phyloP scores from a whole-genome alignment of 768 basidiomycete genomes.

The Suillus sp. region DNA sequence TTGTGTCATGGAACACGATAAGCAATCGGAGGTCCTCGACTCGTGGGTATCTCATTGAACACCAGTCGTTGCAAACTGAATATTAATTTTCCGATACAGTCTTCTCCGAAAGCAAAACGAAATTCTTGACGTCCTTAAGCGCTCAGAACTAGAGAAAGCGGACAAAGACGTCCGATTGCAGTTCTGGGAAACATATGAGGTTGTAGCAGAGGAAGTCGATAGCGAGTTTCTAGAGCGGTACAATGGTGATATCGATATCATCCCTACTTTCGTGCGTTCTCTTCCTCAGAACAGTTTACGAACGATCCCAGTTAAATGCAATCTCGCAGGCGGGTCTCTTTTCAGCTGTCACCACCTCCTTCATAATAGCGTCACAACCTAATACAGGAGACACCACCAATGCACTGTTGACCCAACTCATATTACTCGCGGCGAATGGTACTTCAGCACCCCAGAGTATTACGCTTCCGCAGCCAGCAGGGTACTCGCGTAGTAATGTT shows the following conservation, averaged over 20 bases:
- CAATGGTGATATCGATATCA: conserved; percentile 18
- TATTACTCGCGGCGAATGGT: conserved; percentile 16
- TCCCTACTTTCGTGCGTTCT: conserved; percentile 14
- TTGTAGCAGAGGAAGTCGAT: conserved; percentile 12
- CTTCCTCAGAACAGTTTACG: neutral
- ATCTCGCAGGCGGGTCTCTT: conserved; percentile 21
- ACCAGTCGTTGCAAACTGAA: neutral
- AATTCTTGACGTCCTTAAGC: conserved; percentile 3
- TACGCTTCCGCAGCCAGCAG: conserved; percentile 13
- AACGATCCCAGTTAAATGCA: neutral
- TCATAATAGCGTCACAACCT: conserved; percentile 17
- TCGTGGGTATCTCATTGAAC: conserved; percentile 3
- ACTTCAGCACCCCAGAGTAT: conserved; percentile 12
- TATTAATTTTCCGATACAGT: neutral
- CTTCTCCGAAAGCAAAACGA: conserved; percentile 5
- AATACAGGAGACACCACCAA: conserved; percentile 16
- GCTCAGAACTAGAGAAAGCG: conserved; percentile 4
- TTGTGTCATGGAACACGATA: conserved; percentile 6
- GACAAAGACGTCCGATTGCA: conserved; percentile 13
- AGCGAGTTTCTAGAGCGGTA: conserved; percentile 14
- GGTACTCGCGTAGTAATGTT: conserved; percentile 12
- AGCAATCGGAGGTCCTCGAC: neutral
- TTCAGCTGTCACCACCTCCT: conserved; percentile 22
- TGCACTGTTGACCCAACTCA: conserved; percentile 16
- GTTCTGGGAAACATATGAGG: conserved; percentile 9